Percentiles rank a stretch among this genome's conserved stretches.
Conservation (phyloP, 2,329 filamentous ascomycete species). For the Clarireedia hainanense region DNA sequence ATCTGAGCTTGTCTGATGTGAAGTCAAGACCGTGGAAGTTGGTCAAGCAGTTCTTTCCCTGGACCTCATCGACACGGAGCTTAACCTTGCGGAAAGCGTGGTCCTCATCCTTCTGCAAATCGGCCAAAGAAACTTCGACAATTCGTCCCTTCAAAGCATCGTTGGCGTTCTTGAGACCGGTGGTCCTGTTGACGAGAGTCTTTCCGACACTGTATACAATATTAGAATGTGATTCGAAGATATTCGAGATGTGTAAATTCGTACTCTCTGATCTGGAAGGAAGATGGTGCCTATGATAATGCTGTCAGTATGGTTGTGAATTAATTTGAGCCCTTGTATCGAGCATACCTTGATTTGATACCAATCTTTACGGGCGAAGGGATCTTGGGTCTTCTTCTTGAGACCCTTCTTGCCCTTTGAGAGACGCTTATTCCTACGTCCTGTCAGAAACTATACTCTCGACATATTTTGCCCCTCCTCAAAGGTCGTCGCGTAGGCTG, state of each 20-base stretch:
- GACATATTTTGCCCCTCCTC: slow-evolving; percentile 17
- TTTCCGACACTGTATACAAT: slow-evolving; percentile 77
- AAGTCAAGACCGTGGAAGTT: slow-evolving; percentile 99
- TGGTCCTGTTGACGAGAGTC: slow-evolving; percentile 98
- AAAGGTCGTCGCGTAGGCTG: background rate
- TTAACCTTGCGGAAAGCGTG: slow-evolving; percentile 99
- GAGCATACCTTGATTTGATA: slow-evolving; percentile 82
- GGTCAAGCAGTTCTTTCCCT: slow-evolving; percentile 99
- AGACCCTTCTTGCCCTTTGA: slow-evolving; percentile 99
- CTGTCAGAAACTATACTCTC: slow-evolving; percentile 23
- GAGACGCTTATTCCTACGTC: slow-evolving; percentile 92
- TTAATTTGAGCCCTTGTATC: slow-evolving; percentile 4
- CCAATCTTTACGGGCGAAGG: slow-evolving; percentile 99
- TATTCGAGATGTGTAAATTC: slow-evolving; percentile 12
- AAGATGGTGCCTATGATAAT: slow-evolving; percentile 68
- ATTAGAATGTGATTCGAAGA: slow-evolving; percentile 29
- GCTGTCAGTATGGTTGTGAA: slow-evolving; percentile 22
- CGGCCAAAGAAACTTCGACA: slow-evolving; percentile 96
- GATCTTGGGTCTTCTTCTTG: slow-evolving; percentile 98
- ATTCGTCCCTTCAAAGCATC: slow-evolving; percentile 98
- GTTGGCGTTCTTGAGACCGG: slow-evolving; percentile 99
- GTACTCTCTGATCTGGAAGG: slow-evolving; percentile 95
- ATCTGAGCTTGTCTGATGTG: slow-evolving; percentile 99
- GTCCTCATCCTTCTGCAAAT: slow-evolving; percentile 99
- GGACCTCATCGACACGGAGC: slow-evolving; percentile 96